A percentile compares a stretch with the other conserved stretches of the same genome.
These are phyloP conservation scores for Ganoderma boninense DNA, from an alignment of 1,284 basidiomycete genomes.

Conservation along the genomic window DNA sequence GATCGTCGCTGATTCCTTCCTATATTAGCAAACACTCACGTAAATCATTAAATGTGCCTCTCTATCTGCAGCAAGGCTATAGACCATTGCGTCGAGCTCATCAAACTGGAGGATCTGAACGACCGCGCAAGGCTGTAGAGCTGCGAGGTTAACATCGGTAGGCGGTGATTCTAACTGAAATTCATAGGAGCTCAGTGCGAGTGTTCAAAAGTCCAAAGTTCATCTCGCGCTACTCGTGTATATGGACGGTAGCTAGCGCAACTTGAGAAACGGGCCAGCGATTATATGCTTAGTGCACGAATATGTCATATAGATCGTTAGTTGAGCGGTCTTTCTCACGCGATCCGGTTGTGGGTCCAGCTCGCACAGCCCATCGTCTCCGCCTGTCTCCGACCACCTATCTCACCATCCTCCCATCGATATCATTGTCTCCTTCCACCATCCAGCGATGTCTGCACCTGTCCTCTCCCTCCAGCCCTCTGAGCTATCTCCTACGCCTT, in stretches of 20 bases:
- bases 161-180: too few relatives aligned
- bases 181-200: too few relatives aligned
- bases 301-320: background rate
- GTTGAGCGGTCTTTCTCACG: too few relatives aligned
- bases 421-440: background rate
- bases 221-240: too few relatives aligned
- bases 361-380: background rate
- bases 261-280: too few relatives aligned
- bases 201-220: too few relatives aligned
- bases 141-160: constrained; percentile 28
- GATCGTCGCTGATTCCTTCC: background rate
- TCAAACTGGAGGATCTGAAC: constrained; percentile 55
- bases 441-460: background rate
- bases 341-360: background rate
- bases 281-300: background rate
- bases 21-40: constrained; percentile 43
- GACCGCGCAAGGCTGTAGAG: constrained; percentile 40
- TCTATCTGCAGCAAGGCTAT: constrained; percentile 51
- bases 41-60: too few relatives aligned
- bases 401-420: background rate
- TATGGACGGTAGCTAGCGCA: too few relatives aligned
- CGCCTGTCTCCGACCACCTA: too few relatives aligned
- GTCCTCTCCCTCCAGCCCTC: background rate
- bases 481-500: background rate
- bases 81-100: constrained; percentile 48